phyloP scores from a whole-genome alignment of 805 yeast genomes.

The Suhomyces kilbournensis region DNA sequence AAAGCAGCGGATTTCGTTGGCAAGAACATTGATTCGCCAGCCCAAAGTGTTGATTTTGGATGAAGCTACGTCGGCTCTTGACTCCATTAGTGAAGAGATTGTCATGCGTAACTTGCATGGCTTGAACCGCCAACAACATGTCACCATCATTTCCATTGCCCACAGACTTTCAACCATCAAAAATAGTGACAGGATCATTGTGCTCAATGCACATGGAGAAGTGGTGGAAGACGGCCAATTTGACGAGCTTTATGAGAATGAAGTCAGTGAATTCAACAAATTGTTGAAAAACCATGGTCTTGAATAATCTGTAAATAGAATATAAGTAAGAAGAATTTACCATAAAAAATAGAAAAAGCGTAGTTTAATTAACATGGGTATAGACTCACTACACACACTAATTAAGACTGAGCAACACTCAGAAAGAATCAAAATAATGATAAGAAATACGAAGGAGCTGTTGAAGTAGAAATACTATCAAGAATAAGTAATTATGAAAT shows the following conservation, averaged over 20 bases:
- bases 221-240: conserved; percentile 62
- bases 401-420: too few relatives aligned
- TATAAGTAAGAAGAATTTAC: too few relatives aligned
- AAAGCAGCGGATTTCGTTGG: conserved; percentile 87
- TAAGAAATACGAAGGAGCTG: too few relatives aligned
- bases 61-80: conserved; percentile 94
- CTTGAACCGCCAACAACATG: conserved; percentile 51
- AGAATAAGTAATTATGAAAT: too few relatives aligned
- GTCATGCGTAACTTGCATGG: conserved; percentile 69
- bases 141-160: conserved; percentile 84
- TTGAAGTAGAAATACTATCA: too few relatives aligned
- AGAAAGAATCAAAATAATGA: too few relatives aligned
- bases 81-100: conserved; percentile 80
- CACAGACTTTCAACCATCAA: conserved; percentile 87
- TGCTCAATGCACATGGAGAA: conserved; percentile 50
- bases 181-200: conserved; percentile 77
- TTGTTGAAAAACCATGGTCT: conserved; percentile 26
- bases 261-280: conserved; percentile 33
- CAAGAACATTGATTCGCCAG: conserved; percentile 74
- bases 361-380: too few relatives aligned
- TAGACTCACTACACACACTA: too few relatives aligned
- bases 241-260: conserved; percentile 22
- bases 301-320: conserved; percentile 1
- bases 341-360: too few relatives aligned
- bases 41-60: conserved; percentile 84